These are phyloP conservation scores for Rhodotorula paludigena DNA, from an alignment of 768 basidiomycete genomes.

Conservation along the genomic window DNA sequence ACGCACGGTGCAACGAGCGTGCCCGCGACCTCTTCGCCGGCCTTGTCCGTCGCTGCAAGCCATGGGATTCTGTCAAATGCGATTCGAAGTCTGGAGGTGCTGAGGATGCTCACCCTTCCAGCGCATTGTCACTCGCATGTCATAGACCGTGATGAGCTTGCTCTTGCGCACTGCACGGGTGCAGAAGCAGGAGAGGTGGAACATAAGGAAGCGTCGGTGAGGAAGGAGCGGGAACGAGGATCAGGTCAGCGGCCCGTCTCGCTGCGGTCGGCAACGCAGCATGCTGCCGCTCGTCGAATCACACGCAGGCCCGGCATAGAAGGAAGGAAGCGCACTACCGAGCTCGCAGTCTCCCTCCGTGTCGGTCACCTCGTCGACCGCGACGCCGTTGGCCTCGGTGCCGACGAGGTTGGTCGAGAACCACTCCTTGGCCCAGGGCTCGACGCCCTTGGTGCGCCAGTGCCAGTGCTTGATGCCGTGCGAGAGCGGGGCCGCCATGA, in stretches of 20 bases:
- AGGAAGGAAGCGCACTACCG: slow-evolving; percentile 9
- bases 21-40: slow-evolving; percentile 5
- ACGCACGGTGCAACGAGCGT: neutral
- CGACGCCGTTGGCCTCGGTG: slow-evolving; percentile 29
- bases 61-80: too few species aligned
- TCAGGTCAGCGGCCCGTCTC: too few species aligned
- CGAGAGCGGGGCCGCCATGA: too few species aligned
- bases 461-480: too few species aligned
- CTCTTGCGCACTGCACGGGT: slow-evolving; percentile 11
- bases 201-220: too few species aligned
- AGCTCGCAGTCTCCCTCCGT: slow-evolving; percentile 40
- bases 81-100: accelerated
- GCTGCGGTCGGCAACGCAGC: too few species aligned
- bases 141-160: slow-evolving; percentile 42
- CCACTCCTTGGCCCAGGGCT: slow-evolving; percentile 40
- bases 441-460: slow-evolving; percentile 40
- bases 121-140: slow-evolving; percentile 30
- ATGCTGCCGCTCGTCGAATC: too few species aligned
- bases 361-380: slow-evolving; percentile 32
- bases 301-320: too few species aligned
- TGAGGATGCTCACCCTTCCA: slow-evolving; percentile 21
- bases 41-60: neutral
- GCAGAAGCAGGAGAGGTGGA: too few species aligned
- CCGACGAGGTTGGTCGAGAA: slow-evolving; percentile 26
- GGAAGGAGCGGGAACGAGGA: too few species aligned